Base-by-base conservation (phyloP, 208 protist genomes). In the Wallacemonas sp. region DNA sequence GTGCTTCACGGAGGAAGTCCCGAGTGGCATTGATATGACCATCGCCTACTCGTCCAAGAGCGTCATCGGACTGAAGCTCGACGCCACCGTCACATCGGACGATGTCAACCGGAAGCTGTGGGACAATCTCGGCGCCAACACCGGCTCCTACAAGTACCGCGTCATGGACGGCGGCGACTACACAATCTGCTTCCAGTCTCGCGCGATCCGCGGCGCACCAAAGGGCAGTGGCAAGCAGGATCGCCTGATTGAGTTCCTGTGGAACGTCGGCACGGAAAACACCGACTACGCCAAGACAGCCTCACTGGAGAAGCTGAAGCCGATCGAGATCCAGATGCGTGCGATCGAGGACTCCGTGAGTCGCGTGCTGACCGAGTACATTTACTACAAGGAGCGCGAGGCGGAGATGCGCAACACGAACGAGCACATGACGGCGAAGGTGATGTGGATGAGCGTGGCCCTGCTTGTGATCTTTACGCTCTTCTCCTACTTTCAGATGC, bases 311-410 rank as follows among this genome's bases (percentile, higher is more conserved):
- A 95, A 97, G 58, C 65, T 98, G 33, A 90, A 92, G 56, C 94
- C 94, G 27, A 90, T 98, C 49, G 90, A 97, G 68, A 70, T 94
- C 4, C 83, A 97, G 69, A 74, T 98, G 52, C 85, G 91, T 17
- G 75, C 85, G 54, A 68, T 97, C 65, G 92, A 98, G 65, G 88
- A 97, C 60, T 76, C 74, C n/a, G 83, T 95, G 5, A 76, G 81
- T 26, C 72, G 71, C 30, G 78, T 97, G n/a, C 81, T 95, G 74
- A 77, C 70, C 16, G 88, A 97, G 66, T 96, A 95, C 65, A 26
- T 84, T 14, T 96, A 97, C 78, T 93, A 87, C 68, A 90, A 86
- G 65, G 72, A 89, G 56, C 82, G 88, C 41, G 94, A 98, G 67
- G 71, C 66, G 32, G 83, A 91, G 52, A 94, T 97, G 89, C 83